phyloP scores from a whole-genome alignment of 2,329 filamentous ascomycete species.

The Hortaea werneckii region DNA sequence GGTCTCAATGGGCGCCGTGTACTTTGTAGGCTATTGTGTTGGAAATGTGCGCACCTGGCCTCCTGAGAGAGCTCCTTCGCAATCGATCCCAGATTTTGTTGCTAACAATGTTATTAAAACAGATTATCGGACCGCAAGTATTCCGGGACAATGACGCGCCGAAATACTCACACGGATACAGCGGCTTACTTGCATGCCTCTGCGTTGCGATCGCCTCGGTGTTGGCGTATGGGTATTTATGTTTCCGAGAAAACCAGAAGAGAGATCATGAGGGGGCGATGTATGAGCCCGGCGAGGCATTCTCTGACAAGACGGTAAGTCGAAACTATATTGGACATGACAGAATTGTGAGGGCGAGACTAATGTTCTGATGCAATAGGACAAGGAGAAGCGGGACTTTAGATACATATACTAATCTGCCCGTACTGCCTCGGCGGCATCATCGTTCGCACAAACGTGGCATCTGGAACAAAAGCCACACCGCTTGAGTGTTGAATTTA shows the following conservation, averaged over 20 bases:
- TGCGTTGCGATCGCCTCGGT: constrained; percentile 1
- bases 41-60: constrained; percentile 34
- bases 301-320: constrained; percentile 2
- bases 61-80: constrained; percentile 35
- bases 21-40: constrained; percentile 20
- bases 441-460: too few relatives aligned
- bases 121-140: constrained; percentile 2
- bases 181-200: constrained; percentile 5
- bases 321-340: neutral
- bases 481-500: too few relatives aligned
- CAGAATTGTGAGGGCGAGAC: neutral
- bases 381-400: constrained; percentile 4
- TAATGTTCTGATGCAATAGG: neutral
- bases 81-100: constrained; percentile 51
- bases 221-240: neutral
- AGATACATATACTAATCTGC: neutral
- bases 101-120: constrained; percentile 23
- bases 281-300: constrained; percentile 1
- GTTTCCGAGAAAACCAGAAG: constrained; percentile 4
- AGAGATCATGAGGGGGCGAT: neutral
- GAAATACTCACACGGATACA: constrained; percentile 42
- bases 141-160: constrained; percentile 39
- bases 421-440: too few relatives aligned
- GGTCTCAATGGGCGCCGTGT: constrained; percentile 20
- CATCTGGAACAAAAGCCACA: too few relatives aligned